Evolutionary conservation across 257 asterid species (phyloP).

Genomic region (Solanum bulbocastanum): DNA sequence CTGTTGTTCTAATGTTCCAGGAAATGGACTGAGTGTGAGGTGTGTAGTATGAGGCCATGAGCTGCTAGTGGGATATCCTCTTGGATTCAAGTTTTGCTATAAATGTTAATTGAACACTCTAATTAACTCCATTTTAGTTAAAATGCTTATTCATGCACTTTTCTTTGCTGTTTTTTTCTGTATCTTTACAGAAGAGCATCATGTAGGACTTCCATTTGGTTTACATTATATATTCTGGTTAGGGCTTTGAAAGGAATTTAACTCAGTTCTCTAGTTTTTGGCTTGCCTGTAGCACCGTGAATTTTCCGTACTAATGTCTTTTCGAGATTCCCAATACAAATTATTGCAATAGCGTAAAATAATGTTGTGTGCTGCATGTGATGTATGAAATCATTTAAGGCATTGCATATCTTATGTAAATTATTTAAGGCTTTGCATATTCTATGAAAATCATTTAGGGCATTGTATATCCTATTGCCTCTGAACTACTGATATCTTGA

Average conservation of each 20-base stretch:
- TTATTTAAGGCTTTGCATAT: background rate
- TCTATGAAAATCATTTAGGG: background rate
- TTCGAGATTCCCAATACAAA: background rate
- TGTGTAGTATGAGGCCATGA: slow-evolving; percentile 15
- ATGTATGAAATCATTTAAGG: background rate
- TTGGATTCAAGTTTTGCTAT: background rate
- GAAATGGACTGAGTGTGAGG: slow-evolving; percentile 93
- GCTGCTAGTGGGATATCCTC: background rate
- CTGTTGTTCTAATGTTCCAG: slow-evolving; percentile 86
- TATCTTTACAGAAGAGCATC: background rate
- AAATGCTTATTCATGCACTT: background rate
- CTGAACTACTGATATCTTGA: background rate
- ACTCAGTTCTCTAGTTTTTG: background rate
- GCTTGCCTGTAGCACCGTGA: background rate
- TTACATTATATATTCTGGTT: background rate
- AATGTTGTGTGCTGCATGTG: background rate
- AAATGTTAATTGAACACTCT: background rate
- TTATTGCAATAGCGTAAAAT: background rate
- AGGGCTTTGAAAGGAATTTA: background rate
- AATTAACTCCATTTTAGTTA: background rate
- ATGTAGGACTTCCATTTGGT: background rate
- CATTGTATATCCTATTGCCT: background rate
- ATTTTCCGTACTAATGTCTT: background rate
- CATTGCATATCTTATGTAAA: background rate
- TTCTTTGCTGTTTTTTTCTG: background rate